Evolutionary conservation across 2,329 filamentous ascomycete species (phyloP).

Genomic region (Colletotrichum phormii): DNA sequence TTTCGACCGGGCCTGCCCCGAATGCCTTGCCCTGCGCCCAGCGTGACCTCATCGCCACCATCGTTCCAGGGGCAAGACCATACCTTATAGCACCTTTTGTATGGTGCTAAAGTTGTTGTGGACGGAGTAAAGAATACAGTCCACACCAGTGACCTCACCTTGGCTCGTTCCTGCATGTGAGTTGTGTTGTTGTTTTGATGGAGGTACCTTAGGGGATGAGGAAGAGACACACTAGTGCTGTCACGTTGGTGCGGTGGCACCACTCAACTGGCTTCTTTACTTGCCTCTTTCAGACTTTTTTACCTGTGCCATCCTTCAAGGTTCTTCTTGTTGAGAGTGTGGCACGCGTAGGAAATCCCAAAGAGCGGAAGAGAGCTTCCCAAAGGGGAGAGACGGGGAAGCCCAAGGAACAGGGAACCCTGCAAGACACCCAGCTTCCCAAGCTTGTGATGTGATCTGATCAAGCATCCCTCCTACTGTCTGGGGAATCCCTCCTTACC

Average conservation of each 20-base stretch:
- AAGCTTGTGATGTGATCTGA: slow-evolving; percentile 4
- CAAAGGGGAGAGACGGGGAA: slow-evolving; percentile 4
- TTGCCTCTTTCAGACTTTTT: slow-evolving; percentile 19
- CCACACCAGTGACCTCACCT: slow-evolving; percentile 7
- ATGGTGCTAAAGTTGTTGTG: not conserved
- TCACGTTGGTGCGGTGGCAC: slow-evolving; percentile 10
- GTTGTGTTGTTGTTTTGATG: not conserved
- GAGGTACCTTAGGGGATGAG: not conserved
- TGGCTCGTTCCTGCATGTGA: slow-evolving; percentile 18
- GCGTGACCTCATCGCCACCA: not conserved
- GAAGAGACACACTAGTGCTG: not conserved
- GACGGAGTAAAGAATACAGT: not conserved
- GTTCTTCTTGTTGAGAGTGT: not conserved
- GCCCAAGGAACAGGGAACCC: slow-evolving; percentile 3
- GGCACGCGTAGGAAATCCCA: not conserved
- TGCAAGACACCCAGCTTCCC: not conserved
- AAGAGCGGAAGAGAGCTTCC: not conserved
- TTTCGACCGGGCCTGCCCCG: slow-evolving; percentile 9
- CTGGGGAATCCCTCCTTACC: not conserved
- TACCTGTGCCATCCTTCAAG: slow-evolving; percentile 1
- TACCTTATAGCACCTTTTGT: not conserved
- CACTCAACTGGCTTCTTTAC: not conserved
- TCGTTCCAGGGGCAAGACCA: not conserved
- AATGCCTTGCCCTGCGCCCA: slow-evolving; percentile 13
- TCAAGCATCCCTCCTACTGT: slow-evolving; percentile 6